Conservation (phyloP, 305 asterid species). For the Fraxinus albicans region DNA sequence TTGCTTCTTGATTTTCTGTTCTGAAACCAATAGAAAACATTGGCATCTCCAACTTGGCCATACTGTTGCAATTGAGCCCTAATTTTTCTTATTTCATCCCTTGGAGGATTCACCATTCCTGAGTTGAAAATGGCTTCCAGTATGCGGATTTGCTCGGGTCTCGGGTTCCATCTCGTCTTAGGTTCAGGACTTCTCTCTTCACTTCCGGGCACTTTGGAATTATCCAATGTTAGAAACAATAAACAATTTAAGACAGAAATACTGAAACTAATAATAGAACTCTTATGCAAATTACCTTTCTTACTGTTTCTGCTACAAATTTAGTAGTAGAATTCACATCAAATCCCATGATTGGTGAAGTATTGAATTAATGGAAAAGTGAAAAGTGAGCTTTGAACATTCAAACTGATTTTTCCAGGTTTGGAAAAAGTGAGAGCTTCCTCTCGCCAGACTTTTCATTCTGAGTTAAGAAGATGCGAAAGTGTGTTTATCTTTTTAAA, state of each 20-base stretch:
- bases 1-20: slow-evolving; percentile 93
- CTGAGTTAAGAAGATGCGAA: neutral
- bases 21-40: slow-evolving; percentile 94
- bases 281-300: neutral
- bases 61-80: slow-evolving; percentile 80
- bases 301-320: no score
- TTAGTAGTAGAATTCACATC: no score
- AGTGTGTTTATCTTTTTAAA: no score
- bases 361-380: no score
- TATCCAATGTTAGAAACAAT: neutral
- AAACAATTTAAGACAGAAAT: neutral
- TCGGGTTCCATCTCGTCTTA: slow-evolving; percentile 95
- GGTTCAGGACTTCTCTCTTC: slow-evolving; percentile 94
- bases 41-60: slow-evolving; percentile 96
- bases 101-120: slow-evolving; percentile 93
- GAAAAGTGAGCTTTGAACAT: no score
- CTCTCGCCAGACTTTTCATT: no score
- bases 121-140: slow-evolving; percentile 91
- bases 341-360: neutral
- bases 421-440: no score
- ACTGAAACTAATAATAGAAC: no score
- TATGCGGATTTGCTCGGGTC: slow-evolving; percentile 89
- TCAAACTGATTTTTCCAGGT: no score
- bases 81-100: slow-evolving; percentile 84
- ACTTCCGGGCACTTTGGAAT: slow-evolving; percentile 31